Evolutionary conservation across 2,329 filamentous ascomycete genomes (phyloP), one percentile per base, ranked within the genome.

Genomic region (Diatrype stigma): DNA sequence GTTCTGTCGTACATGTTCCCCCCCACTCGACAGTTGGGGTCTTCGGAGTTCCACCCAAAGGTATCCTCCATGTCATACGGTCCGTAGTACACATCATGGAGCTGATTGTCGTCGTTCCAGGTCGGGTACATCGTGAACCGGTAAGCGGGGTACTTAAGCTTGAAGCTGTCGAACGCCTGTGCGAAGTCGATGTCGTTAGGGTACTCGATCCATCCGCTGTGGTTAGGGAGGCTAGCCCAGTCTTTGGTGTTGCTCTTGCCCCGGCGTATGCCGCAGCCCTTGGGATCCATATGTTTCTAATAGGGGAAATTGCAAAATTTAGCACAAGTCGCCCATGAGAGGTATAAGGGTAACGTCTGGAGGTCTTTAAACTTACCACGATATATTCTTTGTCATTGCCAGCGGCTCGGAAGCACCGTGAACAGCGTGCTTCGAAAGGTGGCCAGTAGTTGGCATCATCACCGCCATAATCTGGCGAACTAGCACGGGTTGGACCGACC

Each of bases 141-240:
- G 8, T 59, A 59, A 3, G 50, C 53, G 11, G 55, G 55, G 28
- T 55, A 57, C 3, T 35, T 19, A 1, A 12, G 32, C 30, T 55
- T 19, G 42, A 59, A 59, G 2, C 42, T 22, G 10, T 32, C 35
- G 28, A 50, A 55, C 8, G 50, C 51, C 26, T 26, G 26, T 6
- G 19, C 40, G 16, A 57, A 57, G 47, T 57, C 46, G 45, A 55
- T 42, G 2, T 17, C 11, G 14, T 46, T 48, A 0, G 17, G 12
- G 3, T 50, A 45, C 3, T 23, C 10, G 19, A 57, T 56, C 57
- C 57, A 59, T 12, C 55, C 57, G 26, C 57, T 59, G n/a, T 42
- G 53, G 40, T 59, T 59, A n/a, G 17, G 57, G 57, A 34, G 55
- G 28, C 2, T 10, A 6, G 4, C 34, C 37, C n/a, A 19, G 12